These are phyloP conservation scores for Citropsis articulata DNA, from an alignment of 345 rosid species.

Conservation along the genomic window DNA sequence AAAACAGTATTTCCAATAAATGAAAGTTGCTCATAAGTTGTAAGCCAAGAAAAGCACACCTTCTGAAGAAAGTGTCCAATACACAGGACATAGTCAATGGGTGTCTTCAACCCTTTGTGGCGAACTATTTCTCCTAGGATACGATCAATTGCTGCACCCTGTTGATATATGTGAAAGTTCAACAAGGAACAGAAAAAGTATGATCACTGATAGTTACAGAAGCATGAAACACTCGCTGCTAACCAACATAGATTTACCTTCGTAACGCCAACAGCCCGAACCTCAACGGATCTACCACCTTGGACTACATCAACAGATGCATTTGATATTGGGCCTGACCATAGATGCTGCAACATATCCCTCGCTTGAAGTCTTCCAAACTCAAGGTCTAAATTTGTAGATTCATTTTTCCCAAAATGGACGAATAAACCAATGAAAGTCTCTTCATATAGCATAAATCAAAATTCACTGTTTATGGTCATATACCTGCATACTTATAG, in stretches of 20 bases:
- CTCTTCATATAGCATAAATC: neutral
- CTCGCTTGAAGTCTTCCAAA: constrained; percentile 63
- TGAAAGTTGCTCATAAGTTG: neutral
- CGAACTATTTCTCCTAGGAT: constrained; percentile 55
- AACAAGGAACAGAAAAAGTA: neutral
- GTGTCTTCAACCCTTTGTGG: constrained; percentile 39
- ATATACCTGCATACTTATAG: constrained; percentile 56
- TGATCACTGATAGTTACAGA: neutral
- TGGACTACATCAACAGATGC: constrained; percentile 57
- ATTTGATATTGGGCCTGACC: constrained; percentile 64
- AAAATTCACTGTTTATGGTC: neutral
- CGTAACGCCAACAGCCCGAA: constrained; percentile 59
- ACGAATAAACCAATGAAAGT: constrained; percentile 1
- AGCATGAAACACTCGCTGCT: neutral
- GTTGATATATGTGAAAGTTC: constrained; percentile 6
- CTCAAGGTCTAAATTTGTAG: constrained; percentile 33
- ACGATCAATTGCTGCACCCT: constrained; percentile 65
- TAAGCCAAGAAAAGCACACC: constrained; percentile 25
- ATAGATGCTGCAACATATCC: constrained; percentile 60
- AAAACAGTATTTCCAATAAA: neutral
- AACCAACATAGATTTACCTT: constrained; percentile 31
- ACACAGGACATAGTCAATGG: constrained; percentile 61
- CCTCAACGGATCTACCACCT: constrained; percentile 58
- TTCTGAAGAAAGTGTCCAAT: constrained; percentile 50
- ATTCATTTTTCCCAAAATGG: neutral